Percentiles rank a stretch among this genome's conserved stretches.
Conservation (phyloP, 805 yeast genomes). For the Jamesozyma jinghongensis region DNA sequence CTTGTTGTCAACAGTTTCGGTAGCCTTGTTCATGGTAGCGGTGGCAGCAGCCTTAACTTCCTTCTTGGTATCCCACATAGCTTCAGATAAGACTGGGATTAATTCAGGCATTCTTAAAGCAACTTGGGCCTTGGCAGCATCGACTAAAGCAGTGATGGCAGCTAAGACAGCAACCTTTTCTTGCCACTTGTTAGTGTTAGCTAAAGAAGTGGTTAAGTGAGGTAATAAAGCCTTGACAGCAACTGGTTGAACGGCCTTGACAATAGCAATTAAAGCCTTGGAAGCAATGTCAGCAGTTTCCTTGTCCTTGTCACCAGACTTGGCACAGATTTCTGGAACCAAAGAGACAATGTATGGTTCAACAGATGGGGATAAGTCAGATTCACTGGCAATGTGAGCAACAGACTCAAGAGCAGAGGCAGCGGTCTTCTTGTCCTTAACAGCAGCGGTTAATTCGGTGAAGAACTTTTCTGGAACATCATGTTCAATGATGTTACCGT, state of each 20-base stretch:
- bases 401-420: slow-evolving; percentile 79
- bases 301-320: slow-evolving; percentile 86
- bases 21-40: slow-evolving; percentile 88
- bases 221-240: slow-evolving; percentile 89
- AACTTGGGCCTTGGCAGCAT: slow-evolving; percentile 88
- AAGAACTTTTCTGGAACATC: slow-evolving; percentile 92
- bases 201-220: slow-evolving; percentile 58
- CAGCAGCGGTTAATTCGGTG: slow-evolving; percentile 60
- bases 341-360: slow-evolving; percentile 90
- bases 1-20: slow-evolving; percentile 98
- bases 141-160: slow-evolving; percentile 81
- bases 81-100: slow-evolving; percentile 96
- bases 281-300: slow-evolving; percentile 67
- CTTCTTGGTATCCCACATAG: slow-evolving; percentile 99
- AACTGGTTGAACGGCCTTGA: slow-evolving; percentile 80
- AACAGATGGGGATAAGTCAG: slow-evolving; percentile 78
- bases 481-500: slow-evolving; percentile 96
- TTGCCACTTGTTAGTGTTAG: slow-evolving; percentile 86
- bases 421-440: slow-evolving; percentile 74
- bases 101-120: slow-evolving; percentile 99
- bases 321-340: slow-evolving; percentile 58
- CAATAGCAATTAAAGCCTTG: slow-evolving; percentile 66
- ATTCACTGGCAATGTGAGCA: slow-evolving; percentile 71
- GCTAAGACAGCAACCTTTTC: slow-evolving; percentile 89
- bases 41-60: slow-evolving; percentile 97